Base-by-base conservation (phyloP, 164 flowering plant species). In the Kingdonia uniflora region DNA sequence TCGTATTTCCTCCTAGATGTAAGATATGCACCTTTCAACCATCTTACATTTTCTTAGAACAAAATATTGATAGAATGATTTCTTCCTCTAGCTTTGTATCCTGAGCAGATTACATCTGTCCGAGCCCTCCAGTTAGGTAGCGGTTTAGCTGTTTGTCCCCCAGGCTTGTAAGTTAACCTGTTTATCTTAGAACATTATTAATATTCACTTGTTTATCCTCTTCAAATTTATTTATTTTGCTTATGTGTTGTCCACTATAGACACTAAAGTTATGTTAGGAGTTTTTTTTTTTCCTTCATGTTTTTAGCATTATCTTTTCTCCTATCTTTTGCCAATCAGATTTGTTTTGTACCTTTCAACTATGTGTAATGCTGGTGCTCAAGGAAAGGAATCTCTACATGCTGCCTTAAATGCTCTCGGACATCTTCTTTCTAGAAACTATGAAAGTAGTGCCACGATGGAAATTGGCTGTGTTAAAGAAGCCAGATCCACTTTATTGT, bases 1-100 rank as follows among this genome's bases (percentile, higher is more conserved):
- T 79, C 25, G 70, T 86, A 35, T 80, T 71, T 71, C 98, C 98
- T 70, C 98, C 98, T 25, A 71, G 64, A 77, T 79, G 99, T 92
- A 76, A 75, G 87, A 52, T 52, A 17, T 51, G 3, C 40, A 21
- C 48, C 23, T 20, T 19, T 7, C 12, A 15, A n/a, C 44, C 37
- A 11, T 42, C 14, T 40, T 1, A 47, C 47, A 23, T 33, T 45
- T n/a, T 41, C 0, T 42, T 16, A 33, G 17, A 14, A 11, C 44
- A 11, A 54, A 15, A 47, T 16, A 8, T 8, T 29, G 35, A 29
- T 8, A 19, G 44, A 10, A 22, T 58, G 54, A 51, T 48, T 71
- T 51, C n/a, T 46, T 14, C 11, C 44, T 66, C 51, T 63, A 88
- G 99, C 95, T 60, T 75, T 88, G 73, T 71, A 62, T 55, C 67